Conservation (phyloP, 2,329 filamentous ascomycete genomes). For the Fusarium oxysporum region DNA sequence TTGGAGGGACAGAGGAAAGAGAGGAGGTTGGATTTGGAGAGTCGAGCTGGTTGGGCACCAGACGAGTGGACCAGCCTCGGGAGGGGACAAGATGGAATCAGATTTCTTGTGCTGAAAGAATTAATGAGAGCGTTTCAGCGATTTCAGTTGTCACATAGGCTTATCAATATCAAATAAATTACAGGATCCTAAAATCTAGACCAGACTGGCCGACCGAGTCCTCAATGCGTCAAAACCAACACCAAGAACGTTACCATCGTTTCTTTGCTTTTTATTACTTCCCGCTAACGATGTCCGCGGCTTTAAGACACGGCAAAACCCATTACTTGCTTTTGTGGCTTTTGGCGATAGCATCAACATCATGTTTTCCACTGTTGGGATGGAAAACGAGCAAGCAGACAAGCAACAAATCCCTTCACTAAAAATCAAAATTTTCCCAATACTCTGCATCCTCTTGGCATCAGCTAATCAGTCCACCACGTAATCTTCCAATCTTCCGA, state of each 20-base stretch:
- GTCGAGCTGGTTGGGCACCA: constrained; percentile 28
- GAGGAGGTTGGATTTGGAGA: constrained; percentile 17
- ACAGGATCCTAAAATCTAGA: neutral
- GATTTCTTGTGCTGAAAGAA: neutral
- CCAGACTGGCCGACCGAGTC: constrained; percentile 20
- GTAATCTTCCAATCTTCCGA: constrained; percentile 45
- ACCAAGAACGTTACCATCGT: neutral
- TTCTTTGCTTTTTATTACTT: constrained; percentile 17
- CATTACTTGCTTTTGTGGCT: neutral
- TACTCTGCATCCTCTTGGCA: constrained; percentile 28
- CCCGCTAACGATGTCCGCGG: neutral
- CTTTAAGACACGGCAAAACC: neutral
- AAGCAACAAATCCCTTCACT: neutral
- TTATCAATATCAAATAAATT: neutral
- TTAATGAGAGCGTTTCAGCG: neutral
- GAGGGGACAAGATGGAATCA: neutral
- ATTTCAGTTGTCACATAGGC: neutral
- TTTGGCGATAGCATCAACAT: neutral
- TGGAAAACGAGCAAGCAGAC: neutral
- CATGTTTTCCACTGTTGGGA: neutral
- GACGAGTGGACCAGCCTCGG: constrained; percentile 6
- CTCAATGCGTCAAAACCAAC: neutral
- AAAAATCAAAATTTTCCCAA: constrained; percentile 28
- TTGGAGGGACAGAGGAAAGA: constrained; percentile 18
- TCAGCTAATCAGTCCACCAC: constrained; percentile 35